phyloP scores from a whole-genome alignment of 176 grass and related monocot species.

The Aegilops longissima region DNA sequence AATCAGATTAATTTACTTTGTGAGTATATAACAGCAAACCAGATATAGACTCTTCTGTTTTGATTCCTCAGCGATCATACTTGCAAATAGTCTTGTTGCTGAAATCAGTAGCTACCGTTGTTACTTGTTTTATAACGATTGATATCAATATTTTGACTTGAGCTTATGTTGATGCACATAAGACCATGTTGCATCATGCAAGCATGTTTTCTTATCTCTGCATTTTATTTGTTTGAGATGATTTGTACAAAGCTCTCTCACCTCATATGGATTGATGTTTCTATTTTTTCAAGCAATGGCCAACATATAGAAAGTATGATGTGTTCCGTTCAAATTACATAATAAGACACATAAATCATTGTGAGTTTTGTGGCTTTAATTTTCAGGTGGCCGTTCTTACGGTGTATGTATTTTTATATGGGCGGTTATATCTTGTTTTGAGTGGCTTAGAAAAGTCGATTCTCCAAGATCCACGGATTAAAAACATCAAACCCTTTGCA shows the following conservation, averaged over 20 bases:
- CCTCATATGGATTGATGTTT: background rate
- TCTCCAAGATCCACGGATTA: conserved; percentile 56
- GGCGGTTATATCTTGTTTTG: conserved; percentile 69
- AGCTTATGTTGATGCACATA: conserved; percentile 7
- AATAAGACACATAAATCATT: background rate
- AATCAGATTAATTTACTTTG: conserved; percentile 18
- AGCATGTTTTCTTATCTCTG: conserved; percentile 14
- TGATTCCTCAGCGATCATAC: background rate
- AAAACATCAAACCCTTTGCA: conserved; percentile 53
- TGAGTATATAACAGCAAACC: background rate
- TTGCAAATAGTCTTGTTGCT: background rate
- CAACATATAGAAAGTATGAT: background rate
- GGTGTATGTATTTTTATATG: conserved; percentile 70
- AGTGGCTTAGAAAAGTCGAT: conserved; percentile 68
- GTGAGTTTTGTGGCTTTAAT: background rate
- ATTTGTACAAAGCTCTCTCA: conserved; percentile 1
- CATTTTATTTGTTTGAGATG: conserved; percentile 24
- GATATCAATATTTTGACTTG: background rate
- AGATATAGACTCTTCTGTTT: background rate
- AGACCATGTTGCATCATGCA: background rate
- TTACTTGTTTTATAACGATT: background rate
- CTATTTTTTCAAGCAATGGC: conserved; percentile 2
- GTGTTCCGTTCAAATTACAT: conserved; percentile 9
- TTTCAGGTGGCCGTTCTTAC: conserved; percentile 65
- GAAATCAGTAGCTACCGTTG: background rate